phyloP scores from a whole-genome alignment of 768 basidiomycete species.

The Chalciporus piperatus region DNA sequence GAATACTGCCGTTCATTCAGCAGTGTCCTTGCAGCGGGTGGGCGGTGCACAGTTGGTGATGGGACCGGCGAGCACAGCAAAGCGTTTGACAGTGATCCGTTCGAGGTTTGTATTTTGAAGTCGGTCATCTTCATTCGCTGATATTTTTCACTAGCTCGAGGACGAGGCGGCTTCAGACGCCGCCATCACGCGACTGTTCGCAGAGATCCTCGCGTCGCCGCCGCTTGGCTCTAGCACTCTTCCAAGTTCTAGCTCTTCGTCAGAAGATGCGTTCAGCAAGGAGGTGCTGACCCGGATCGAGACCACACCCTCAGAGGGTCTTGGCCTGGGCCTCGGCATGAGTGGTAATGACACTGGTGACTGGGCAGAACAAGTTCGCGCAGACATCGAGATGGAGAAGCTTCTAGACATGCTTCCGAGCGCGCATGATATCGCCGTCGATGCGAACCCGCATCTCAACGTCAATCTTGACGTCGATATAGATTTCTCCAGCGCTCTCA shows the following conservation, averaged over 20 bases:
- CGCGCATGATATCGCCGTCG: constrained; percentile 28
- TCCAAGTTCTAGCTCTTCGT: constrained; percentile 30
- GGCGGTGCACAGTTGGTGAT: constrained; percentile 38
- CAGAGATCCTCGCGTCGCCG: constrained; percentile 35
- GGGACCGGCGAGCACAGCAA: constrained; percentile 18
- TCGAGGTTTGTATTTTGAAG: constrained; percentile 35
- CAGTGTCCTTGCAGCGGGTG: constrained; percentile 95
- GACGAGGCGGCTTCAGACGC: constrained; percentile 53
- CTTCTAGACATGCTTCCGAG: constrained; percentile 52
- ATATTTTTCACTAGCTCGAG: constrained; percentile 33
- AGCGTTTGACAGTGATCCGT: constrained; percentile 14
- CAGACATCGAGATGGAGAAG: constrained; percentile 60
- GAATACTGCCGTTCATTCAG: constrained; percentile 56
- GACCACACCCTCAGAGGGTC: constrained; percentile 7
- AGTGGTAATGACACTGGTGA: constrained; percentile 20
- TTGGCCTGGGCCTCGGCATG: constrained; percentile 18
- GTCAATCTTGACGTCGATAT: constrained; percentile 24
- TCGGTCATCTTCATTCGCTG: constrained; percentile 18
- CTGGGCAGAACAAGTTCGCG: constrained; percentile 28
- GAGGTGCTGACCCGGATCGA: constrained; percentile 23
- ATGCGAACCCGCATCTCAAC: constrained; percentile 17
- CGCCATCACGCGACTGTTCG: constrained; percentile 31
- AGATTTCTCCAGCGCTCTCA: constrained; percentile 27
- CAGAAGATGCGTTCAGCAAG: constrained; percentile 29
- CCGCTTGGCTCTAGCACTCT: constrained; percentile 31